Evolutionary conservation across 169 alveolate genomes (phyloP), one percentile per base, ranked within the genome.

Genomic region (Cryptosporidium baileyi): DNA sequence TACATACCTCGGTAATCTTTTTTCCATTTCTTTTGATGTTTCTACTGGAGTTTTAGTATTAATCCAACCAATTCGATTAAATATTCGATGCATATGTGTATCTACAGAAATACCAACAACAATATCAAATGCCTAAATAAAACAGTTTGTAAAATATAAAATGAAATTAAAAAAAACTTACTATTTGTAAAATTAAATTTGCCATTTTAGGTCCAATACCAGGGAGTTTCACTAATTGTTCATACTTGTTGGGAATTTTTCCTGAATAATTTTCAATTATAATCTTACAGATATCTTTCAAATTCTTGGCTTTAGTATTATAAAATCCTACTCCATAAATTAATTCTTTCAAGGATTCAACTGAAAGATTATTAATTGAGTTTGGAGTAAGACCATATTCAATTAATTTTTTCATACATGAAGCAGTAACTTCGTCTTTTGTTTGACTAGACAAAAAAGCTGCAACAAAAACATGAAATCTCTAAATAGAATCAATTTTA

Each of bases 181-280:
- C 97, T 65, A 91, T 88, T 80, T 96, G 96, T 82, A 95, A 74
- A 63, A 95, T 93, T 43, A 97, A 90, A 62, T 95, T 90, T 13
- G 98, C 98, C 94, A 96, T 95, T 85, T 97, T 97, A 24, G 96
- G 97, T 15, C 99, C 99, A 41, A 97, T 94, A 13, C 99, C 99
- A 24, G 97, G 97, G 11, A 96, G 91, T 57, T 90, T 80, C 15
- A 93, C 89, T 41, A 97, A 82, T 26, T 89, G 97, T 57, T 96
- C 95, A 52, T 89, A 89, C 38, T 89, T 91, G 47, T 90, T 90
- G 3, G 99, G 99, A 2, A 96, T 96, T 59, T 91, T 94, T 8
- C 96, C 97, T 24, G 94, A 91, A 67, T 91, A 94, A 52, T 95
- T 79, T 3, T 95, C 93, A 44, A 89, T 74, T 11, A 96, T 81